Conservation (phyloP, 257 asterid species). For the Phtheirospermum japonicum region DNA sequence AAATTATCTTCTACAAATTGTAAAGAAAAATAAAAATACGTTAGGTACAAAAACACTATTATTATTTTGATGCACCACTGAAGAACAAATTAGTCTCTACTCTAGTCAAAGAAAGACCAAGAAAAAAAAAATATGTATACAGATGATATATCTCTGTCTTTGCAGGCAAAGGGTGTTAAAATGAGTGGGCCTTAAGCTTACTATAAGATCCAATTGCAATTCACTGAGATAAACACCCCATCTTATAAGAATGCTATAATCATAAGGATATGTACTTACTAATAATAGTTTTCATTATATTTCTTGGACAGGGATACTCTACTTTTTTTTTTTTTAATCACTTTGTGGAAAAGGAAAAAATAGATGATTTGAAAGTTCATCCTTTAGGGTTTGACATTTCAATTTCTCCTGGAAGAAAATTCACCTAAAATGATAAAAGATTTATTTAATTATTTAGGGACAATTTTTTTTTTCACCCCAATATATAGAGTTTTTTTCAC, state of each 20-base stretch:
- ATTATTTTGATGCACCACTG: too few relatives aligned
- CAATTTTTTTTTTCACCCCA: too few relatives aligned
- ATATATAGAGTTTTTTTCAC: too few relatives aligned
- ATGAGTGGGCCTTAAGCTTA: conserved; percentile 49
- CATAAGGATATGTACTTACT: background rate
- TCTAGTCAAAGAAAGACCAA: conserved; percentile 22
- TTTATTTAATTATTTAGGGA: too few relatives aligned
- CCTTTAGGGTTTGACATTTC: background rate
- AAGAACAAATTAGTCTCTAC: background rate
- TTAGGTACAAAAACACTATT: too few relatives aligned
- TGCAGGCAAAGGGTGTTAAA: conserved; percentile 37
- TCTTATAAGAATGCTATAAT: conserved; percentile 24
- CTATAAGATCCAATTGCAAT: conserved; percentile 14
- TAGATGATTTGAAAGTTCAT: conserved; percentile 7
- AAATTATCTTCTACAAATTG: too few relatives aligned
- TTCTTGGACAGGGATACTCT: conserved; percentile 22
- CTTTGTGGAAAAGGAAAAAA: conserved; percentile 15
- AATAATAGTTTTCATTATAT: background rate
- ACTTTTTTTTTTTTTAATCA: background rate
- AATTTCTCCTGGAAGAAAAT: background rate
- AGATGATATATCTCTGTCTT: conserved; percentile 47
- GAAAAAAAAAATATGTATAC: background rate
- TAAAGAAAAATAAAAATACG: too few relatives aligned
- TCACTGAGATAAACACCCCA: conserved; percentile 38
- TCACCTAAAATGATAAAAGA: too few relatives aligned